Evolutionary conservation across 2,329 filamentous ascomycete species (phyloP).

Genomic region (Beauveria varroae): DNA sequence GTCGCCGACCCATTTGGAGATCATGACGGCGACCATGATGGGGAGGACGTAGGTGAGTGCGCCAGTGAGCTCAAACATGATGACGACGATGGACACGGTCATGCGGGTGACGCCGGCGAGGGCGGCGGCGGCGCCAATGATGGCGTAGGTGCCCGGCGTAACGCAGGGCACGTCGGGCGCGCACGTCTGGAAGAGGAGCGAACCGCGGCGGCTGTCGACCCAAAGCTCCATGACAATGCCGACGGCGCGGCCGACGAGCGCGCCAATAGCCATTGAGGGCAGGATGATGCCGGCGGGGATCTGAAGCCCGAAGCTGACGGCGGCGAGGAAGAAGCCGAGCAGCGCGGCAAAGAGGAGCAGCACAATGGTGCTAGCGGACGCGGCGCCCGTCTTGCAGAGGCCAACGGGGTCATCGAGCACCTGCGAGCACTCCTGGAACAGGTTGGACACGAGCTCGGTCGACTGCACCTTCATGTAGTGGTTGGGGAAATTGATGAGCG

Average conservation of each 20-base stretch:
- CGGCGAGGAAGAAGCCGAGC: constrained; percentile 77
- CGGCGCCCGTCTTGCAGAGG: constrained; percentile 80
- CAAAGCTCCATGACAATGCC: constrained; percentile 86
- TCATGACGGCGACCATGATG: constrained; percentile 98
- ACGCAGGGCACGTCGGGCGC: constrained; percentile 82
- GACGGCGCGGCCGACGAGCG: constrained; percentile 78
- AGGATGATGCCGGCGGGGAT: constrained; percentile 94
- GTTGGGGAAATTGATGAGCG: constrained; percentile 89
- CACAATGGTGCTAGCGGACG: constrained; percentile 73
- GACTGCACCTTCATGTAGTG: constrained; percentile 92
- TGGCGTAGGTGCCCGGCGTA: constrained; percentile 91
- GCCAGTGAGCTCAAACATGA: constrained; percentile 98
- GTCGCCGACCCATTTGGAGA: constrained; percentile 97
- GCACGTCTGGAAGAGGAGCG: constrained; percentile 72
- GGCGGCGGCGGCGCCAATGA: constrained; percentile 91
- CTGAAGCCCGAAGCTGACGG: constrained; percentile 86
- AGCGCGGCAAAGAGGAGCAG: constrained; percentile 75
- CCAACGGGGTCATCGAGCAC: constrained; percentile 80
- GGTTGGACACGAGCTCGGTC: constrained; percentile 81
- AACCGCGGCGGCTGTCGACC: constrained; percentile 70
- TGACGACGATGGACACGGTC: constrained; percentile 97
- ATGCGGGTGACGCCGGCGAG: constrained; percentile 89
- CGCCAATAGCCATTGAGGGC: constrained; percentile 92
- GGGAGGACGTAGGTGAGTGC: constrained; percentile 93
- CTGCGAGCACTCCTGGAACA: constrained; percentile 85